Evolutionary conservation across 768 basidiomycete species (phyloP).

Genomic region (Collybia mongolica): DNA sequence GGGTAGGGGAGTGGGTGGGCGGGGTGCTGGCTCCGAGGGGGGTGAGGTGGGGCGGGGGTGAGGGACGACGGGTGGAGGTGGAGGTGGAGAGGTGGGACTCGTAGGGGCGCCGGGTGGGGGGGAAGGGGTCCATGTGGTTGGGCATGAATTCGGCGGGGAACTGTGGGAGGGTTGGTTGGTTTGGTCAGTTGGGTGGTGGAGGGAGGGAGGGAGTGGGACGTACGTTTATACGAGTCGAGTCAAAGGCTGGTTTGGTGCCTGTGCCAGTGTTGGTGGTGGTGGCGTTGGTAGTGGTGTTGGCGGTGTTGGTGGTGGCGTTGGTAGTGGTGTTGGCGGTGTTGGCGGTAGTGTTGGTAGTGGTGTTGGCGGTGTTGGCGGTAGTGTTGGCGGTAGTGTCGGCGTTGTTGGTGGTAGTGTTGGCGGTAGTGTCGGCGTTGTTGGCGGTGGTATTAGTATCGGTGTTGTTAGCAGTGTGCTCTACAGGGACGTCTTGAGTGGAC

Average conservation of each 20-base stretch:
- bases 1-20: constrained; percentile 61
- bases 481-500: constrained; percentile 1
- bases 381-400: constrained; percentile 6
- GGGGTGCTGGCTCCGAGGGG: constrained; percentile 48
- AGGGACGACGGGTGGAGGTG: constrained; percentile 31
- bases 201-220: not conserved
- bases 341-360: too few relatives aligned
- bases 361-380: constrained; percentile 4
- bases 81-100: constrained; percentile 28
- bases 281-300: too few relatives aligned
- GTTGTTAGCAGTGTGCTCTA: too few relatives aligned
- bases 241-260: too few relatives aligned
- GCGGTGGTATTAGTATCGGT: too few relatives aligned
- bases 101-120: constrained; percentile 35
- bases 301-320: too few relatives aligned
- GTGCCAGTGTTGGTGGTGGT: too few relatives aligned
- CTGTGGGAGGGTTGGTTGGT: not conserved
- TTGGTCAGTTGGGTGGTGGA: too few relatives aligned
- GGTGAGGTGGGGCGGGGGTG: constrained; percentile 41
- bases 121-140: constrained; percentile 40
- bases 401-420: constrained; percentile 8
- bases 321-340: too few relatives aligned
- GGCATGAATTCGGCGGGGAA: constrained; percentile 37
- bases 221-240: not conserved
- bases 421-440: not conserved